A percentile compares a stretch with the other conserved stretches of the same genome.
Evolutionary conservation across 495 filamentous ascomycete species (phyloP).

Genomic region (Talaromyces trachyspermus): DNA sequence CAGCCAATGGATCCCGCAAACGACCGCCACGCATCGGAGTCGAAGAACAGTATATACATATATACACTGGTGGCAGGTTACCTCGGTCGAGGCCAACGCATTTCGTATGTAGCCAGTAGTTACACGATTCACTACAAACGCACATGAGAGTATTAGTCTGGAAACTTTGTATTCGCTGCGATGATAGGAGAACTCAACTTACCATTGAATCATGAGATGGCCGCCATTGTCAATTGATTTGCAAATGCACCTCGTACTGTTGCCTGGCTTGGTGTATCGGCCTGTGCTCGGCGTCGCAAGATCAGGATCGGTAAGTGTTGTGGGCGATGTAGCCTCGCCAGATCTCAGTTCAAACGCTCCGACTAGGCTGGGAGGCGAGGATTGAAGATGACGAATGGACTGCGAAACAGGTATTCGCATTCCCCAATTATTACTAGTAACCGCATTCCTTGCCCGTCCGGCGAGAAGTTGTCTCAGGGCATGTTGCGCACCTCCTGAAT

Average conservation of each 20-base stretch:
- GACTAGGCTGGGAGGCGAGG: slow-evolving; percentile 38
- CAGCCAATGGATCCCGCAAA: slow-evolving; percentile 46
- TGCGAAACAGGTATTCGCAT: slow-evolving; percentile 24
- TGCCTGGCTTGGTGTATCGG: slow-evolving; percentile 45
- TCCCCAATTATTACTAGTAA: slow-evolving; percentile 25
- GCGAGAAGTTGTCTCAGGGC: slow-evolving; percentile 70
- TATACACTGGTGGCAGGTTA: slow-evolving; percentile 65
- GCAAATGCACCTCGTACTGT: slow-evolving; percentile 68
- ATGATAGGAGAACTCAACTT: slow-evolving; percentile 18
- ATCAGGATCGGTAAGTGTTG: slow-evolving; percentile 59
- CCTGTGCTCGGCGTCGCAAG: slow-evolving; percentile 59
- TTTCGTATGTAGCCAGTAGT: slow-evolving; percentile 73
- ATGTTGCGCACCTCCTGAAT: slow-evolving; percentile 47
- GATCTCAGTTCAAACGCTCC: slow-evolving; percentile 31
- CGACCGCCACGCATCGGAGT: slow-evolving; percentile 64
- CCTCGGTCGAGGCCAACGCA: slow-evolving; percentile 64
- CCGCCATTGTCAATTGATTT: slow-evolving; percentile 56
- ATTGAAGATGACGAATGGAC: slow-evolving; percentile 32
- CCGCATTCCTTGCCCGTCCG: slow-evolving; percentile 47
- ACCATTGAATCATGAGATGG: slow-evolving; percentile 80
- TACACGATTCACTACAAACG: slow-evolving; percentile 66
- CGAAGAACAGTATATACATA: slow-evolving; percentile 73
- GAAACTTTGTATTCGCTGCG: neutral
- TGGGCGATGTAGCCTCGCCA: slow-evolving; percentile 52
- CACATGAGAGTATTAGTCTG: neutral